Conservation (phyloP, 2,329 filamentous ascomycete genomes). For the Cladosporium sp. region DNA sequence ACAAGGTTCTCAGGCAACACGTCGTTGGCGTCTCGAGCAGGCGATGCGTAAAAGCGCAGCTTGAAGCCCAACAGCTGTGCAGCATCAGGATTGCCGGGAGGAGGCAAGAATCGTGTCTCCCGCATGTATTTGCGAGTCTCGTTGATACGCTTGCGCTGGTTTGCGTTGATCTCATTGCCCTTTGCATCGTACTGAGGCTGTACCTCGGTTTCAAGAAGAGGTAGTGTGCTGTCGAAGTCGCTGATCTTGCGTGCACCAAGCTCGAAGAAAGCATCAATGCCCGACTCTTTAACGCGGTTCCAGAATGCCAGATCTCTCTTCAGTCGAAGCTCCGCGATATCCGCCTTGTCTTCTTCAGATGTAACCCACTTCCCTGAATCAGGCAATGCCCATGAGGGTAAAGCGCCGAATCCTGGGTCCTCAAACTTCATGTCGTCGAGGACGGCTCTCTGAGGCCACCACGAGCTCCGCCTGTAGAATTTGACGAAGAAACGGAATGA, state of each 20-base stretch:
- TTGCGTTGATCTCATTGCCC: conserved; percentile 34
- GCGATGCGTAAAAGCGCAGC: conserved; percentile 86
- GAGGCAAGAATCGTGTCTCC: conserved; percentile 75
- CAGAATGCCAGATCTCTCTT: conserved; percentile 75
- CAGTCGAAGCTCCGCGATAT: conserved; percentile 54
- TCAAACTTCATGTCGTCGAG: conserved; percentile 46
- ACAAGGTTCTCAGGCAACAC: conserved; percentile 87
- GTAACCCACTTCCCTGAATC: conserved; percentile 60
- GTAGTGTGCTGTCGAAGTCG: conserved; percentile 46
- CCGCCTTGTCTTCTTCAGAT: conserved; percentile 64
- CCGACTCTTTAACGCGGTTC: conserved; percentile 69
- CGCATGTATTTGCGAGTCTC: conserved; percentile 71
- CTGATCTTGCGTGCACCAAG: conserved; percentile 69
- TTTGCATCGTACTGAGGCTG: conserved; percentile 32
- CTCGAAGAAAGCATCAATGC: conserved; percentile 84
- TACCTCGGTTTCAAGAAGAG: conserved; percentile 27
- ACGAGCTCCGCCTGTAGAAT: conserved; percentile 84
- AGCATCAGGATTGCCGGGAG: conserved; percentile 81
- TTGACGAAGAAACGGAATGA: conserved; percentile 94
- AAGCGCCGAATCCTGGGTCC: conserved; percentile 54
- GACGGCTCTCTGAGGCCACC: conserved; percentile 78
- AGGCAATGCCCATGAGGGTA: conserved; percentile 85
- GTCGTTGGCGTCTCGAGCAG: conserved; percentile 69
- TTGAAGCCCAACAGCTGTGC: conserved; percentile 97
- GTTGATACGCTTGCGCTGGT: conserved; percentile 46